These are phyloP conservation scores for Colletotrichum agaves DNA, from an alignment of 2,329 filamentous ascomycete species.

Conservation along the genomic window DNA sequence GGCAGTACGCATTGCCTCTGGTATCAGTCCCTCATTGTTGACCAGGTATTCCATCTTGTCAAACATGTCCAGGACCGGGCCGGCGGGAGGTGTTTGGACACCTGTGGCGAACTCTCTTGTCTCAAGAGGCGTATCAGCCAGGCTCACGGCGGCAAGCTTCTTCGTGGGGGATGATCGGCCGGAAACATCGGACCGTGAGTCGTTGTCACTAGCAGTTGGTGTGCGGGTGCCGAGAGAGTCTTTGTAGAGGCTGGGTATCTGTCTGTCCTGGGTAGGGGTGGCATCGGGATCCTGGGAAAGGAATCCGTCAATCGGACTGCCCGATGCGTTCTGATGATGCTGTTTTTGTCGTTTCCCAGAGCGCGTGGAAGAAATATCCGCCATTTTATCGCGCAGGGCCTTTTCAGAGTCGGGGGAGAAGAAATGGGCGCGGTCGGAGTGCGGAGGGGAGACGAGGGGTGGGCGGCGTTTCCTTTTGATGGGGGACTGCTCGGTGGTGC, in stretches of 20 bases:
- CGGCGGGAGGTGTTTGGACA: conserved; percentile 5
- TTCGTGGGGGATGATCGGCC: conserved; percentile 1
- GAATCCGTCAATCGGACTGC: background rate
- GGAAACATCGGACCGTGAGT: background rate
- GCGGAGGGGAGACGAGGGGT: background rate
- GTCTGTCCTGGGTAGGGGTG: conserved; percentile 3
- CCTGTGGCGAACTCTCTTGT: background rate
- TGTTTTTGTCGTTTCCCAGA: background rate
- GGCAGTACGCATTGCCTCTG: background rate
- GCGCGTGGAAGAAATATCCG: background rate
- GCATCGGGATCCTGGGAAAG: background rate
- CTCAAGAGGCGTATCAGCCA: background rate
- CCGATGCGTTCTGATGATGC: background rate
- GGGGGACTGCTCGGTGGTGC: background rate
- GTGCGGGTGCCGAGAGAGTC: background rate
- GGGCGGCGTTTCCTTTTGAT: background rate
- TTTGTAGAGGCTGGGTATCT: background rate
- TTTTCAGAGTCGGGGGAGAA: background rate
- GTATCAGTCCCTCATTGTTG: background rate
- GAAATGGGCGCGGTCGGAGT: background rate
- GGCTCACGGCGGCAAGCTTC: conserved; percentile 4
- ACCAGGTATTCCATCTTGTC: conserved; percentile 1
- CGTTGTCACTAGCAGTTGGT: background rate
- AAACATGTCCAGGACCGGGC: conserved; percentile 1
- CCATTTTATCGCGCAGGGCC: background rate